Evolutionary conservation across 1,284 basidiomycete species (phyloP), one percentile per base, ranked within the genome.

Genomic region (Ustanciosporium gigantosporum): DNA sequence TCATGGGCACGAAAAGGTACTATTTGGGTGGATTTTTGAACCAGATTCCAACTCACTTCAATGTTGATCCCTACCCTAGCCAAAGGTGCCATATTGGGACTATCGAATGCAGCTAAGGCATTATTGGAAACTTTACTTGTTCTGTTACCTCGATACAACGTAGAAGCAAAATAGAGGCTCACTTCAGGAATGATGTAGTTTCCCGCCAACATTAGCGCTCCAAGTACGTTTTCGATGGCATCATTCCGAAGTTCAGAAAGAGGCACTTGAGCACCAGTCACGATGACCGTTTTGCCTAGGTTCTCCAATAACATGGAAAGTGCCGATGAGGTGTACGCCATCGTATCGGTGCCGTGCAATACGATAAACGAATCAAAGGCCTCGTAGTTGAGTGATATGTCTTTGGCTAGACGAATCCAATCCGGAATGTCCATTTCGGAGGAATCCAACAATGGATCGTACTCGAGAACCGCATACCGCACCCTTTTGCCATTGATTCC

Each of bases 261-360:
- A 5, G 91, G 91, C 42, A 95, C 92, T 79, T 95, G 91, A 1
- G 91, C 90, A 2, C 91, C 91, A 0, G 91, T 93, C 21, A 94
- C 76, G 53, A 94, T 90, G 85, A 81, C 79, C 2, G 88, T 89
- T 80, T 92, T 92, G 41, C 90, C 90, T 6, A 94, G 82, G 68
- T 94, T 90, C 77, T 94, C 90, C 5, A 95, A 82, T 45, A 95
- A 79, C 79, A 94, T 94, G 70, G 88, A 89, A 2, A 68, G 43
- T 13, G 59, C 51, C 2, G 60, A 57, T 6, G 51, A 43, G 19
- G 66, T 68, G 39, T 73, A 68, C n/a, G 67, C 69, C 69, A 92
- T 92, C 0, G 91, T 67, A 66, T 77, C 77, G 14, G 77, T 78
- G 27, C 91, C 91, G 76, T 95, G 91, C 9, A 95, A 81, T 24